Percentiles rank a stretch among this genome's conserved stretches.
Conservation (phyloP, 2,329 filamentous ascomycete genomes). For the Fusarium miscanthi region DNA sequence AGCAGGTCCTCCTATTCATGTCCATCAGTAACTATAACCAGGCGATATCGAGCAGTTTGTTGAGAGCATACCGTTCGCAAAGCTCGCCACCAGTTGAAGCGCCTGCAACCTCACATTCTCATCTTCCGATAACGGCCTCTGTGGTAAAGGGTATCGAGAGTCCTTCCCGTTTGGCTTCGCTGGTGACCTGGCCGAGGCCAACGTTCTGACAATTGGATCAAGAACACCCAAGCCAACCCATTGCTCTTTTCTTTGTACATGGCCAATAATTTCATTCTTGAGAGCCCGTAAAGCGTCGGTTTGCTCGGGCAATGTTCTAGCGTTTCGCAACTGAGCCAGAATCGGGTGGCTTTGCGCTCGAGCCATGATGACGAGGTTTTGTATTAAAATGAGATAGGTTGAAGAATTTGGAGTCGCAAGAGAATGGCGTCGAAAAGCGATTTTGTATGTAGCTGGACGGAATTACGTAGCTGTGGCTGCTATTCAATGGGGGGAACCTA, state of each 20-base stretch:
- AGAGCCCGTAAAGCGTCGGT: constrained; percentile 74
- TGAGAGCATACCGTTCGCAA: constrained; percentile 77
- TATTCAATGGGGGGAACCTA: constrained; percentile 17
- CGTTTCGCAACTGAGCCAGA: constrained; percentile 66
- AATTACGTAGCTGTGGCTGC: constrained; percentile 13
- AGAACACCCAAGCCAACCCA: constrained; percentile 79
- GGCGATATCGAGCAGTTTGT: neutral
- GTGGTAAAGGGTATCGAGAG: constrained; percentile 48
- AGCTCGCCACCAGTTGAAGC: constrained; percentile 84
- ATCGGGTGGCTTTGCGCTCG: constrained; percentile 64
- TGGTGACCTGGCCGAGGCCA: constrained; percentile 51
- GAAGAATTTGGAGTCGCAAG: neutral
- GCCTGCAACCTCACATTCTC: constrained; percentile 79
- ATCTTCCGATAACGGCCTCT: constrained; percentile 64
- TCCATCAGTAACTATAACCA: constrained; percentile 28
- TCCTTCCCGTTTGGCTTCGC: constrained; percentile 55
- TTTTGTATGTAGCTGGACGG: constrained; percentile 11
- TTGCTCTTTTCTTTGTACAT: constrained; percentile 85
- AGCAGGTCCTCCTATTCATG: constrained; percentile 74
- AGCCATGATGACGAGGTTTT: constrained; percentile 59
- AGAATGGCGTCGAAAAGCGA: neutral
- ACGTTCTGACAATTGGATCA: constrained; percentile 63
- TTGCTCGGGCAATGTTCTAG: constrained; percentile 63
- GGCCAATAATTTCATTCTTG: constrained; percentile 91
- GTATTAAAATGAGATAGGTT: neutral